phyloP scores from a whole-genome alignment of 768 basidiomycete genomes.

The Ephemerocybe angulata region DNA sequence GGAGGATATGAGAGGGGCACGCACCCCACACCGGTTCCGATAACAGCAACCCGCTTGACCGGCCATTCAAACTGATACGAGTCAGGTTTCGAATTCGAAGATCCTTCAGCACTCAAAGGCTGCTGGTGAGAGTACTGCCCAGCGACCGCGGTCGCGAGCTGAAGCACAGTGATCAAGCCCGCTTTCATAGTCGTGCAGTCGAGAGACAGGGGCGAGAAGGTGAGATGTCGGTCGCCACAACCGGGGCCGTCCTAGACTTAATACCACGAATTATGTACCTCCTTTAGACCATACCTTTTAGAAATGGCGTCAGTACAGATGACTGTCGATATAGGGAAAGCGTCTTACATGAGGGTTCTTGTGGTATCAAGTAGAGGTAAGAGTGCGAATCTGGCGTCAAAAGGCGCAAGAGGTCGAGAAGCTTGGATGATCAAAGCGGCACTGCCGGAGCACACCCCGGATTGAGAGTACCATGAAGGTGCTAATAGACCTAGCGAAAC shows the following conservation, averaged over 20 bases:
- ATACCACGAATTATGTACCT: not conserved
- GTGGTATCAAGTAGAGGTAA: no score
- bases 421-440: no score
- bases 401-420: no score
- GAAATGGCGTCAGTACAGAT: not conserved
- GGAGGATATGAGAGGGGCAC: constrained; percentile 2
- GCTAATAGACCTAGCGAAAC: no score
- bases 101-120: not conserved
- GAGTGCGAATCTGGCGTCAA: no score
- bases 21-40: constrained; percentile 40
- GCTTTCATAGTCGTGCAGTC: not conserved
- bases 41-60: constrained; percentile 35
- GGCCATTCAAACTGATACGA: constrained; percentile 35
- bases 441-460: no score
- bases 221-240: not conserved
- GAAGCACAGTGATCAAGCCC: not conserved
- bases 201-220: not conserved
- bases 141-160: not conserved
- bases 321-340: no score
- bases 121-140: not conserved
- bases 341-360: no score
- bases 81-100: not conserved
- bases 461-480: no score
- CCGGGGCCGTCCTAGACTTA: not conserved
- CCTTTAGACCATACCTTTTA: not conserved